Conservation (phyloP, 2,329 filamentous ascomycete genomes). For the Nothophoma quercina region DNA sequence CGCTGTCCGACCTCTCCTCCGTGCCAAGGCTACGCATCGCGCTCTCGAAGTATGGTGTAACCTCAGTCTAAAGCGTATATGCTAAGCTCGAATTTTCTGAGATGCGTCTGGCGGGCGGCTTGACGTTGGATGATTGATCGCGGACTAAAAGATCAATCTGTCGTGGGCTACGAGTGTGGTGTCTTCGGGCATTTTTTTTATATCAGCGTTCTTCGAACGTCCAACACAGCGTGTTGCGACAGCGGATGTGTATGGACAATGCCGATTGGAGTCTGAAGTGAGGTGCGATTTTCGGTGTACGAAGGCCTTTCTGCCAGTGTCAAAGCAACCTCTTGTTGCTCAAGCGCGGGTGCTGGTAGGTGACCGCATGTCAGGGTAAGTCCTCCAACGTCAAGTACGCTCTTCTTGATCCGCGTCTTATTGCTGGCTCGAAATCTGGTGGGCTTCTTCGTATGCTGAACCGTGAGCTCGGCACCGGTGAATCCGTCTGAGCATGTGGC, state of each 20-base stretch:
- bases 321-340: not conserved
- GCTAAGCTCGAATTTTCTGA: conserved; percentile 4
- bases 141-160: not conserved
- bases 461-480: conserved; percentile 15
- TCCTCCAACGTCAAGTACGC: not conserved
- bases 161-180: too few relatives aligned
- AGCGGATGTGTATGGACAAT: not conserved
- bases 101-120: conserved; percentile 11
- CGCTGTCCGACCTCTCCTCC: not conserved
- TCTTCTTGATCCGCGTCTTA: not conserved
- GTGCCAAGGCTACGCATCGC: not conserved
- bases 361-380: conserved; percentile 16
- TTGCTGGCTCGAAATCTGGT: not conserved
- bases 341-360: conserved; percentile 10
- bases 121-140: conserved; percentile 21
- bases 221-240: not conserved
- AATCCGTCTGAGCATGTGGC: conserved; percentile 22
- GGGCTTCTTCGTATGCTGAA: not conserved
- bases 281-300: not conserved
- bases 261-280: not conserved
- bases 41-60: not conserved
- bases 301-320: not conserved
- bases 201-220: not conserved
- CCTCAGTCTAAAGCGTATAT: not conserved
- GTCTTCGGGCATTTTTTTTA: not conserved